Base-by-base conservation (phyloP, 177 flowering plant genomes). In the Vitis hybrid region DNA sequence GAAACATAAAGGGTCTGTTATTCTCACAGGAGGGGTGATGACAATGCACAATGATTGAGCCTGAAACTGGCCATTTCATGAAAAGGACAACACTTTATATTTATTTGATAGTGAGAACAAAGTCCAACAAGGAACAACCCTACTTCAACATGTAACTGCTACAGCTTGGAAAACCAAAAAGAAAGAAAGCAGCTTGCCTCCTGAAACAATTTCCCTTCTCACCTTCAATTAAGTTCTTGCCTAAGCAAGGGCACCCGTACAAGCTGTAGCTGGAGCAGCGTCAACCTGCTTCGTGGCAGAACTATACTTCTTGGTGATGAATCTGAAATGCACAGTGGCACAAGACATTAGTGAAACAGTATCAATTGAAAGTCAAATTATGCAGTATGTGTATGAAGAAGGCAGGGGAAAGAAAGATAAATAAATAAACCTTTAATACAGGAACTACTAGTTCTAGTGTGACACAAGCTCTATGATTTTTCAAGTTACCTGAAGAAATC, bases 271-370 rank as follows among this genome's bases (percentile, higher is more conserved):
- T 57, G 97, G 94, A 66, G 87, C 79, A 63, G 77, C 78, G 75
- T 78, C 85, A 9, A 79, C 67, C 64, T 76, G 84, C 73, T 83
- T 91, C 78, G 71, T 83, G 12, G 87, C 73, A 5, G 90, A 79
- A 79, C 95, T 92, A 80, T 87, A 91, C 72, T 94, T 94, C 86
- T 86, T 89, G 73, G 99, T 92, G 70, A 92, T 85, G 83, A 94
- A 94, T 82, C 99, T 94, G 88, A 69, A 75, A 79, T 52, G 27
- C 65, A 32, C 18, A 65, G 32, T 2, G 27, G 65, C 56, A 6
- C 20, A 13, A 41, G 24, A 50, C 9, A 53, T 74, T 18, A 74
- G 57, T 30, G 4, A 3, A 17, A 48, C 12, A 14, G 52, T 10
- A 3, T 9, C 15, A 46, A 5, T 14, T 14, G 46, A 17, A 14